Percentiles rank a stretch among this genome's conserved stretches.
Evolutionary conservation across 1,139 yeast species (phyloP).

Genomic region (Yamadazyma atmosphaerica): DNA sequence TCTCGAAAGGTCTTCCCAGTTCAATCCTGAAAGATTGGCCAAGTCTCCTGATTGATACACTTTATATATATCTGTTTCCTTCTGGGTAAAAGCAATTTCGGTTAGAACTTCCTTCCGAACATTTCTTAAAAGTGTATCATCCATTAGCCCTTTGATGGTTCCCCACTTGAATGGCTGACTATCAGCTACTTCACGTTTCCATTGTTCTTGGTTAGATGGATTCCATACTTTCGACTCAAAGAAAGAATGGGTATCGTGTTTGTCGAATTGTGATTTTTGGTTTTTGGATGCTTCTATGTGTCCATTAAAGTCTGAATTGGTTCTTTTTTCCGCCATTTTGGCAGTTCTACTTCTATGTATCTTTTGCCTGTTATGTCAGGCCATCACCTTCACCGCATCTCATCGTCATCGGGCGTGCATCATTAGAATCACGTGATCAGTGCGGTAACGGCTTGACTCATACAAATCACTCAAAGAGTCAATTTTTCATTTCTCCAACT

Average conservation of each 20-base stretch:
- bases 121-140: constrained; percentile 71
- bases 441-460: neutral
- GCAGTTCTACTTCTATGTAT: constrained; percentile 4
- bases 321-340: no score
- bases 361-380: no score
- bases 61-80: constrained; percentile 96
- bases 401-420: no score
- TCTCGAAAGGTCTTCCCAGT: constrained; percentile 70
- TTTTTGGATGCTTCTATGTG: constrained; percentile 18
- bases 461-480: constrained; percentile 1
- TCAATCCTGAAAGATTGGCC: constrained; percentile 86
- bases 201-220: constrained; percentile 35
- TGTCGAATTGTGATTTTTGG: constrained; percentile 23
- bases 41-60: constrained; percentile 94
- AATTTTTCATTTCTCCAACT: constrained; percentile 1
- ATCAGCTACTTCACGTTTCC: constrained; percentile 42
- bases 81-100: constrained; percentile 86
- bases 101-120: constrained; percentile 83
- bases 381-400: neutral
- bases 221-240: constrained; percentile 61
- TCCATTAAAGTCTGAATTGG: no score
- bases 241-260: constrained; percentile 43
- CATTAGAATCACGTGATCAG: neutral
- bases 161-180: constrained; percentile 92
- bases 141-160: constrained; percentile 66